These are phyloP conservation scores for Aspergillus steynii DNA, from an alignment of 495 filamentous ascomycete genomes.

Conservation along the genomic window DNA sequence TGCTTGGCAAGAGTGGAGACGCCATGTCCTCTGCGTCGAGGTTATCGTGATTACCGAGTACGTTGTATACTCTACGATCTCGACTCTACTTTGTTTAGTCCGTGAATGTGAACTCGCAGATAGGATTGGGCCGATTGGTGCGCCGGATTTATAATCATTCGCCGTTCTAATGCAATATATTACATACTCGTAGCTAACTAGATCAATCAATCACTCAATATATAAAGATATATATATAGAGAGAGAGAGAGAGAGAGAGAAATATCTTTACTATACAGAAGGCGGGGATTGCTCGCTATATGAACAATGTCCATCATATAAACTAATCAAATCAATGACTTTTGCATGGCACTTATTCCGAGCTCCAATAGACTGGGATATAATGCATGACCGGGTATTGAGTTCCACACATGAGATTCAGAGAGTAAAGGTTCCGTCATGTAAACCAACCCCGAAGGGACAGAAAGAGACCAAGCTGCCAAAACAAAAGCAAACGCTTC, in stretches of 20 bases:
- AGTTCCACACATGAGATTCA: background rate
- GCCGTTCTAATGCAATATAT: too few species aligned
- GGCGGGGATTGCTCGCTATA: too few species aligned
- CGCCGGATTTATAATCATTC: too few species aligned
- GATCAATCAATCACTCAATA: too few species aligned
- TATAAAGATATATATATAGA: too few species aligned
- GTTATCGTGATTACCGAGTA: background rate
- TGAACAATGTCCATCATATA: too few species aligned
- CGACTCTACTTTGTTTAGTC: too few species aligned
- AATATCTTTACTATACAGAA: too few species aligned
- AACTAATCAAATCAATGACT: background rate
- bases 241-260: too few species aligned
- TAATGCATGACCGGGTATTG: constrained; percentile 14
- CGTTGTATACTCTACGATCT: background rate
- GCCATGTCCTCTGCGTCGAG: background rate
- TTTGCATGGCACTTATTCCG: background rate
- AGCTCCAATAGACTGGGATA: constrained; percentile 8
- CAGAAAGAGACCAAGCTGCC: constrained; percentile 4
- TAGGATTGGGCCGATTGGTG: too few species aligned
- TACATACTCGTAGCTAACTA: too few species aligned
- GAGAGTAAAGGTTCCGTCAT: constrained; percentile 9
- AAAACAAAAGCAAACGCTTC: background rate
- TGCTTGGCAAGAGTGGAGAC: constrained; percentile 19
- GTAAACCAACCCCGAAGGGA: background rate
- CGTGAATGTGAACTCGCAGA: too few species aligned